Percentiles rank a stretch among this genome's conserved stretches.
Evolutionary conservation across 140 eudicot species (phyloP).

Genomic region (Ambrosia hybrid): DNA sequence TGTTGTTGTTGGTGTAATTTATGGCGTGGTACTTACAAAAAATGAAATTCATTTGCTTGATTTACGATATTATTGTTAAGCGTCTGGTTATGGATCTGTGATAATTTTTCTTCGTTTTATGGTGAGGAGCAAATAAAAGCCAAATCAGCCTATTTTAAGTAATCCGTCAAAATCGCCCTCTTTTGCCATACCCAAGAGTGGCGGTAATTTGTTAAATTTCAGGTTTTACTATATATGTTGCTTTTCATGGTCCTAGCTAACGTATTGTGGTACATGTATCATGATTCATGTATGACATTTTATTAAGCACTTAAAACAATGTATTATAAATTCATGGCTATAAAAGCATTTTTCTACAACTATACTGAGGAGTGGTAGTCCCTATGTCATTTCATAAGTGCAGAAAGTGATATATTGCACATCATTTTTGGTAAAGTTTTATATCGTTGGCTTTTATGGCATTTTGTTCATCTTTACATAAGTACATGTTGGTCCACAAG

Average conservation of each 20-base stretch:
- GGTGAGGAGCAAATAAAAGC: neutral
- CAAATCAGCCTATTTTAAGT: neutral
- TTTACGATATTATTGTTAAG: neutral
- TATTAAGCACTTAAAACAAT: neutral
- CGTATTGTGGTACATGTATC: slow-evolving; percentile 5
- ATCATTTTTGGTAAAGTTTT: neutral
- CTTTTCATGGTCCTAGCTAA: neutral
- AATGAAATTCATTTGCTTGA: neutral
- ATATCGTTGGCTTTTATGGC: slow-evolving; percentile 5
- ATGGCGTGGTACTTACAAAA: neutral
- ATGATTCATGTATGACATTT: no score
- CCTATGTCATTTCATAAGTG: slow-evolving; percentile 11
- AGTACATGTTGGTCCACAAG: slow-evolving; percentile 22
- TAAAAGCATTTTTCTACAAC: slow-evolving; percentile 15
- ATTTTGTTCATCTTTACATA: slow-evolving; percentile 10
- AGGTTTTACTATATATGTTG: neutral
- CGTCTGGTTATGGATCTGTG: neutral
- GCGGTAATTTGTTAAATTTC: neutral
- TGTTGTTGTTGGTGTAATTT: neutral
- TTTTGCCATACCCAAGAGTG: neutral
- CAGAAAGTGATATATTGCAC: slow-evolving; percentile 2
- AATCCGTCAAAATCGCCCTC: neutral
- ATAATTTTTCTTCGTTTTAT: neutral
- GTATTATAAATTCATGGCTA: neutral
- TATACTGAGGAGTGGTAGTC: neutral